These are phyloP conservation scores for Hymenoscyphus repandus DNA, from an alignment of 2,329 filamentous ascomycete species.

Conservation along the genomic window DNA sequence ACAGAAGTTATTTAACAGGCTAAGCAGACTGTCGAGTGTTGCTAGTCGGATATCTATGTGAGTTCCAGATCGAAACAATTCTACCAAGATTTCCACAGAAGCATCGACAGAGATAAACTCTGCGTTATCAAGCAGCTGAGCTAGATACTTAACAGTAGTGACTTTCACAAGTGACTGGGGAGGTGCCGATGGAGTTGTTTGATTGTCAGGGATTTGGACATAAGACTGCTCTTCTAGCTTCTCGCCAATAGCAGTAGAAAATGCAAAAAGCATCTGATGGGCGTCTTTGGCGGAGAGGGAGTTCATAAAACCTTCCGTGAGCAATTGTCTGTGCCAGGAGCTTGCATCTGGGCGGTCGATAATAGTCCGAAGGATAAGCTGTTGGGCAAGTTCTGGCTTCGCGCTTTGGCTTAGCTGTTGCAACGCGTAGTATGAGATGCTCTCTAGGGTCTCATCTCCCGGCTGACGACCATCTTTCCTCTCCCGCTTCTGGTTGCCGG, in stretches of 20 bases:
- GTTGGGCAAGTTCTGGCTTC: conserved; percentile 27
- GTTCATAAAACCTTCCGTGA: conserved; percentile 31
- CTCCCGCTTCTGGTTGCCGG: conserved; percentile 7
- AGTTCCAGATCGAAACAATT: conserved; percentile 72
- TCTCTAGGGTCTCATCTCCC: conserved; percentile 16
- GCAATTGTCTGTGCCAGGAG: conserved; percentile 36
- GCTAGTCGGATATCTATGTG: conserved; percentile 36
- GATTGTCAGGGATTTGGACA: conserved; percentile 7
- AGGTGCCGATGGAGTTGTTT: conserved; percentile 3
- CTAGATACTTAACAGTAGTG: conserved; percentile 38
- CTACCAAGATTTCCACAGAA: conserved; percentile 94
- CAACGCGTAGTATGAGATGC: conserved; percentile 25
- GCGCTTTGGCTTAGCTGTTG: conserved; percentile 25
- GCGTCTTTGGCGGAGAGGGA: conserved; percentile 1
- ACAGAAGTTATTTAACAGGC: conserved; percentile 23
- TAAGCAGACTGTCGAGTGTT: conserved; percentile 32
- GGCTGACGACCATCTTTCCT: conserved; percentile 8
- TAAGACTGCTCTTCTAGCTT: conserved; percentile 15
- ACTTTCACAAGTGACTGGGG: conserved; percentile 32
- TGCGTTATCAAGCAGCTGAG: conserved; percentile 33
- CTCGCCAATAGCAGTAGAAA: too few species aligned
- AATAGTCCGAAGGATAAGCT: conserved; percentile 29
- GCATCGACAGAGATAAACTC: conserved; percentile 54
- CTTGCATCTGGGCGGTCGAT: conserved; percentile 24
- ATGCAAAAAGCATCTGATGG: too few species aligned